These are phyloP conservation scores for Aspergillus brunneoviolaceus DNA, from an alignment of 2,329 filamentous ascomycete genomes.

Conservation along the genomic window DNA sequence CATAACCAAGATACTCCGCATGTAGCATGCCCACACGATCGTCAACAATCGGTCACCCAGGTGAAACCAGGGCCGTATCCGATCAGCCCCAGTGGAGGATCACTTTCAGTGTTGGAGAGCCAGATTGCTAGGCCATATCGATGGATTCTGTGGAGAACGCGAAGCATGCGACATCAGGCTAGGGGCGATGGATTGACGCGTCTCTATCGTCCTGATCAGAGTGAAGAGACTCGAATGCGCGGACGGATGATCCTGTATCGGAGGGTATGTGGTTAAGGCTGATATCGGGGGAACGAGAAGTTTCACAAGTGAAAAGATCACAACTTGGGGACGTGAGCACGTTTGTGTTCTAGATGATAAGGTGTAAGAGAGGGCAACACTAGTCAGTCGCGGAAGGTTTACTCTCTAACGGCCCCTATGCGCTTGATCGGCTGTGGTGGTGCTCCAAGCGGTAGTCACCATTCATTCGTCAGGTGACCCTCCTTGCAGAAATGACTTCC, in stretches of 20 bases:
- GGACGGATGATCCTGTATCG: conserved; percentile 39
- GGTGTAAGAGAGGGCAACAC: no score
- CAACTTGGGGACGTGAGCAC: no score
- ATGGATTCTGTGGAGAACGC: conserved; percentile 56
- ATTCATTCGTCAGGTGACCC: no score
- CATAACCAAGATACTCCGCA: no score
- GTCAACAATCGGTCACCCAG: conserved; percentile 25
- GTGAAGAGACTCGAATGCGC: conserved; percentile 54
- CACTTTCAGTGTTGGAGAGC: conserved; percentile 56
- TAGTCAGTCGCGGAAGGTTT: no score
- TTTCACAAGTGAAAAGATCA: no score
- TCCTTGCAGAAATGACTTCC: no score
- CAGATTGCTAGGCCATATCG: conserved; percentile 56
- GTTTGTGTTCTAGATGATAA: no score
- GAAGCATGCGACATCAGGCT: conserved; percentile 58
- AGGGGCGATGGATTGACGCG: conserved; percentile 55
- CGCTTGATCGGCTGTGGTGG: no score
- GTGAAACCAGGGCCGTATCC: conserved; percentile 49
- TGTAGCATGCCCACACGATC: no score
- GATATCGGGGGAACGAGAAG: neutral
- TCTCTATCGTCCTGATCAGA: conserved; percentile 62
- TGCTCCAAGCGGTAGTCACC: no score
- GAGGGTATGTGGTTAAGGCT: conserved; percentile 13
- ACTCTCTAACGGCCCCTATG: no score
- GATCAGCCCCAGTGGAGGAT: conserved; percentile 51